phyloP scores from a whole-genome alignment of 768 basidiomycete genomes.

The Pleurotus pulmonarius region DNA sequence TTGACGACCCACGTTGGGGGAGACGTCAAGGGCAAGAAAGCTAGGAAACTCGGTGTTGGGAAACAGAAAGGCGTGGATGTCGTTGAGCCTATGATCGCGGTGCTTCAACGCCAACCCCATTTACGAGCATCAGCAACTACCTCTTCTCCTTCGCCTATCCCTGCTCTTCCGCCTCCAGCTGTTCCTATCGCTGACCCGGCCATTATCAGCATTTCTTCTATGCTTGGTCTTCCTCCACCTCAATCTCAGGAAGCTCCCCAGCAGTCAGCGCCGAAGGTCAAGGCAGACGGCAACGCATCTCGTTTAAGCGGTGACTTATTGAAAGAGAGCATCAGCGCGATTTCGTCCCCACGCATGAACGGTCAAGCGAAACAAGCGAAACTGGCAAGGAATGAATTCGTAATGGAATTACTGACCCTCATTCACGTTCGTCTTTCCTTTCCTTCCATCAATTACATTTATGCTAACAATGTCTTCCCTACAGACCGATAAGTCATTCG shows the following conservation, averaged over 20 bases:
- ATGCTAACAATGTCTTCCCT: constrained; percentile 6
- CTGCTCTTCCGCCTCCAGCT: constrained; percentile 1
- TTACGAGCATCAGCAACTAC: not conserved
- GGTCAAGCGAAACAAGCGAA: constrained; percentile 9
- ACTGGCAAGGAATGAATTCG: constrained; percentile 53
- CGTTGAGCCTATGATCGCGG: not conserved
- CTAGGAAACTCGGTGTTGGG: constrained; percentile 20
- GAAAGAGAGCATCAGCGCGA: constrained; percentile 25
- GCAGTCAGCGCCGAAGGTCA: not conserved
- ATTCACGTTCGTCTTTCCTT: constrained; percentile 47
- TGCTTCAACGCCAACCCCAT: constrained; percentile 5
- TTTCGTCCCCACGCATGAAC: not conserved
- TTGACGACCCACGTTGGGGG: not conserved
- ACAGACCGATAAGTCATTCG: constrained; percentile 65
- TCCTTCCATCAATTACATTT: not conserved
- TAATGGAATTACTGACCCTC: constrained; percentile 54
- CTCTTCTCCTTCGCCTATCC: constrained; percentile 9
- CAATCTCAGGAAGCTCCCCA: not conserved
- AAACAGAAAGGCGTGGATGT: constrained; percentile 4
- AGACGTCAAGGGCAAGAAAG: constrained; percentile 20
- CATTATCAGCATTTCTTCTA: not conserved
- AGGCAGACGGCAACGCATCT: not conserved
- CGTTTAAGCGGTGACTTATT: constrained; percentile 21
- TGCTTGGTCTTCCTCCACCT: not conserved
- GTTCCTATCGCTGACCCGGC: not conserved